phyloP scores from a whole-genome alignment of 495 filamentous ascomycete genomes.

The Podospora comata region DNA sequence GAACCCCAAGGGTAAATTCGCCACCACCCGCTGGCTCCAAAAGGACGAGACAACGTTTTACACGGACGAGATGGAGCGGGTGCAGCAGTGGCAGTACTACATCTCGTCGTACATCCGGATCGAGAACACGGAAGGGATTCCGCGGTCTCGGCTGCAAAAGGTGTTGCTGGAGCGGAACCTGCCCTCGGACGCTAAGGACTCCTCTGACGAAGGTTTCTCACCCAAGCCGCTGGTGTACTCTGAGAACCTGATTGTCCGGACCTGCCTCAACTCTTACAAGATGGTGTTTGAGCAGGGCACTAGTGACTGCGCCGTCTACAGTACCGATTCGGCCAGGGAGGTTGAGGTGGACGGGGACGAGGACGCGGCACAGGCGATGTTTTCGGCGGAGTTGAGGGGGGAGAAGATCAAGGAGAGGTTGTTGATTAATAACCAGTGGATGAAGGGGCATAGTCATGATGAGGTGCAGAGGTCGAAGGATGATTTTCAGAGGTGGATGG shows the following conservation, averaged over 20 bases:
- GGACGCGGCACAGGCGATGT: conserved; percentile 32
- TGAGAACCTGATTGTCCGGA: conserved; percentile 73
- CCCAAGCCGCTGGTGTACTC: conserved; percentile 58
- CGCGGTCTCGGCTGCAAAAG: conserved; percentile 59
- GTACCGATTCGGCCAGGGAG: conserved; percentile 28
- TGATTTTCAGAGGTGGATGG: conserved; percentile 54
- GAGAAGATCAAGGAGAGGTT: conserved; percentile 69
- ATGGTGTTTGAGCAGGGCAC: conserved; percentile 73
- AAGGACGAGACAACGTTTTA: conserved; percentile 80
- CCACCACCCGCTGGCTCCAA: conserved; percentile 67
- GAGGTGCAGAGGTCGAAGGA: conserved; percentile 67
- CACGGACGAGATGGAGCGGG: conserved; percentile 56
- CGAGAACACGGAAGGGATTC: conserved; percentile 84
- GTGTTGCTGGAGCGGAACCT: conserved; percentile 74
- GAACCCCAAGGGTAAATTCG: conserved; percentile 57
- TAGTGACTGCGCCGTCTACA: conserved; percentile 51
- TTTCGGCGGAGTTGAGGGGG: conserved; percentile 54
- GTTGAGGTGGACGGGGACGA: conserved; percentile 43
- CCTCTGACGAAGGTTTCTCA: conserved; percentile 45
- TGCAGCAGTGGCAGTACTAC: conserved; percentile 82
- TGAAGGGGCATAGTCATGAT: conserved; percentile 65
- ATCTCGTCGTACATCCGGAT: conserved; percentile 83
- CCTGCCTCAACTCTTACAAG: conserved; percentile 78
- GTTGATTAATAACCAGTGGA: conserved; percentile 72
- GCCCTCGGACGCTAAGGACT: conserved; percentile 49